Evolutionary conservation across 1,284 basidiomycete genomes (phyloP).

Genomic region (Xerocomus amazonicus): DNA sequence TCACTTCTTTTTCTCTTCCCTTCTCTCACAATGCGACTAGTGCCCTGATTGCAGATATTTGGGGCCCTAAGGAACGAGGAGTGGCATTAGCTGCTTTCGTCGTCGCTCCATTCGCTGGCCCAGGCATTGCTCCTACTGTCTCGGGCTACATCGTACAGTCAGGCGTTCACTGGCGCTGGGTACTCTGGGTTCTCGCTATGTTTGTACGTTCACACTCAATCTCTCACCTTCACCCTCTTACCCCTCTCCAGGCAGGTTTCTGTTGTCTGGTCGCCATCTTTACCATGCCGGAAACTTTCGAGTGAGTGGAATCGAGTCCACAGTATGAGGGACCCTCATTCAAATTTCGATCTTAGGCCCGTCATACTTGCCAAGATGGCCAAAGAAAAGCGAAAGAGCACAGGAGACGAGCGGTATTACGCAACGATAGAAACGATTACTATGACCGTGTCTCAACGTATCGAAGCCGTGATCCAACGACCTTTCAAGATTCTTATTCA

Average conservation of each 20-base stretch:
- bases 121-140: slow-evolving; percentile 62
- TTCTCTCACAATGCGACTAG: slow-evolving; percentile 24
- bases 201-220: slow-evolving; percentile 33
- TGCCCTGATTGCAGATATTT: slow-evolving; percentile 58
- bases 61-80: slow-evolving; percentile 67
- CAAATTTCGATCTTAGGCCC: slow-evolving; percentile 35
- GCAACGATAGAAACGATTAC: slow-evolving; percentile 46
- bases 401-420: slow-evolving; percentile 64
- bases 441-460: slow-evolving; percentile 38
- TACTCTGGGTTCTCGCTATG: slow-evolving; percentile 75
- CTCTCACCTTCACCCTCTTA: not conserved
- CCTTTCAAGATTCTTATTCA: slow-evolving; percentile 66
- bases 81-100: slow-evolving; percentile 68
- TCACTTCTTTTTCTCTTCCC: not conserved
- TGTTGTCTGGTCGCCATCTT: slow-evolving; percentile 55
- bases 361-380: slow-evolving; percentile 53
- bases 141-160: slow-evolving; percentile 49
- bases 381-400: slow-evolving; percentile 43
- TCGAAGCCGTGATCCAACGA: slow-evolving; percentile 51
- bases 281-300: slow-evolving; percentile 72
- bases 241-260: slow-evolving; percentile 35
- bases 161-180: slow-evolving; percentile 63
- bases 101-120: slow-evolving; percentile 77
- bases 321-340: not conserved
- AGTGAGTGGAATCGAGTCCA: slow-evolving; percentile 29